Conservation (phyloP, 2,329 filamentous ascomycete species). For the Pseudogymnoascus sp. region DNA sequence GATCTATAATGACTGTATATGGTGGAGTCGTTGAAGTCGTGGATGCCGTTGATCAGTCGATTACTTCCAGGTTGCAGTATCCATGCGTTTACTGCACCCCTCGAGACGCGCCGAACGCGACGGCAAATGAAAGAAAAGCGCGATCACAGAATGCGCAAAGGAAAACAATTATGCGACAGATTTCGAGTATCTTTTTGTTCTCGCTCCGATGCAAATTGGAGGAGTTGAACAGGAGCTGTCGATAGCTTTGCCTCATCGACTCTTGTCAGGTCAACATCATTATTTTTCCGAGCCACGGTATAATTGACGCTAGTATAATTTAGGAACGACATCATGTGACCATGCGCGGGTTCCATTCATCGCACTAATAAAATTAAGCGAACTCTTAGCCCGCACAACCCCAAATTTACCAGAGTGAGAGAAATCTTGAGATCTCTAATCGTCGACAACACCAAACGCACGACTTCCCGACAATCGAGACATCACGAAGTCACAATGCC, state of each 20-base stretch:
- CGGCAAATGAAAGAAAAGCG: conserved; percentile 11
- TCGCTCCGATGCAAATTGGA: conserved; percentile 5
- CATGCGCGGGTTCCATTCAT: not conserved
- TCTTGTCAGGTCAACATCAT: conserved; percentile 10
- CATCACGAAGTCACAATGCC: conserved; percentile 40
- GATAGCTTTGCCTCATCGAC: conserved; percentile 6
- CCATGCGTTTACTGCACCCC: conserved; percentile 3
- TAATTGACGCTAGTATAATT: not conserved
- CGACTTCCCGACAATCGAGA: conserved; percentile 30
- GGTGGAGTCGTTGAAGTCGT: conserved; percentile 11
- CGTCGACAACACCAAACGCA: conserved; percentile 32
- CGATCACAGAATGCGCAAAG: conserved; percentile 9
- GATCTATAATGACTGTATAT: not conserved
- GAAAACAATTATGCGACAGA: conserved; percentile 3
- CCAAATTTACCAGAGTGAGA: conserved; percentile 26
- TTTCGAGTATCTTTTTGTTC: conserved; percentile 9
- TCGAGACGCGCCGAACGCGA: conserved; percentile 14
- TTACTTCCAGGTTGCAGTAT: conserved; percentile 5
- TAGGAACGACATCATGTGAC: not conserved
- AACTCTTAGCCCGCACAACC: conserved; percentile 32
- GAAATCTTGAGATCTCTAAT: conserved; percentile 10
- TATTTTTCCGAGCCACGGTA: conserved; percentile 10
- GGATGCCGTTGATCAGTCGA: not conserved
- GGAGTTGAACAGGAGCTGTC: conserved; percentile 7
- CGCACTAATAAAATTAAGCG: conserved; percentile 8